phyloP scores from a whole-genome alignment of 306 rosid species.

The Pyrus communis region DNA sequence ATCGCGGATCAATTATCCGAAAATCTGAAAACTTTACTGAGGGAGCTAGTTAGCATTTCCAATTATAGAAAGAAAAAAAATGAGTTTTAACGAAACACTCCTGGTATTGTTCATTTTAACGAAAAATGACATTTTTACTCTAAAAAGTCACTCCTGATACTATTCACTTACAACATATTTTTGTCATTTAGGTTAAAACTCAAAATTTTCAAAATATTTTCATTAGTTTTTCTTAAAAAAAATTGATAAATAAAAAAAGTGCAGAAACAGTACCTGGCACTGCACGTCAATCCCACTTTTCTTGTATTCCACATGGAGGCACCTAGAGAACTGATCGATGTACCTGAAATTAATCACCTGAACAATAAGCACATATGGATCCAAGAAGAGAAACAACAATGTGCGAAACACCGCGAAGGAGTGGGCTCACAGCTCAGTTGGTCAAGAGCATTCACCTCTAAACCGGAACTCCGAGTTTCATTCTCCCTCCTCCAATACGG shows the following conservation, averaged over 20 bases:
- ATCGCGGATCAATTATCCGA: not conserved
- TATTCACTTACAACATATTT: too few relatives aligned
- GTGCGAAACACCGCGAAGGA: too few relatives aligned
- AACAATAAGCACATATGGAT: not conserved
- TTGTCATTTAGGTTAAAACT: too few relatives aligned
- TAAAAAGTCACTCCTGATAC: too few relatives aligned
- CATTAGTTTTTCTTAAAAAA: not conserved
- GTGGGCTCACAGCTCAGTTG: not conserved
- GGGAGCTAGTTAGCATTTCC: not conserved
- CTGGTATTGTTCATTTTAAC: too few relatives aligned
- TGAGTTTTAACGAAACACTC: too few relatives aligned
- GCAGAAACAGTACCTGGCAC: slow-evolving; percentile 76
- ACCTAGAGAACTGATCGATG: slow-evolving; percentile 87
- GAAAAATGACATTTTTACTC: too few relatives aligned
- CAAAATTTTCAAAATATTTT: too few relatives aligned
- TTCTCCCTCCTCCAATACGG: not conserved
- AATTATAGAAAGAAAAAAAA: too few relatives aligned
- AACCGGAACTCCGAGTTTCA: not conserved
- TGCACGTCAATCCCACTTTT: slow-evolving; percentile 92
- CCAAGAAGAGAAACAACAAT: too few relatives aligned
- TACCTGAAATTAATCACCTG: slow-evolving; percentile 45
- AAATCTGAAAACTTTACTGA: not conserved
- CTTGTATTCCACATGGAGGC: slow-evolving; percentile 90
- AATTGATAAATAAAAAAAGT: not conserved
- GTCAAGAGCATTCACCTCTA: not conserved